Evolutionary conservation across 2,329 filamentous ascomycete species (phyloP).

Genomic region (Immersiporthe knoxdaviesiana): DNA sequence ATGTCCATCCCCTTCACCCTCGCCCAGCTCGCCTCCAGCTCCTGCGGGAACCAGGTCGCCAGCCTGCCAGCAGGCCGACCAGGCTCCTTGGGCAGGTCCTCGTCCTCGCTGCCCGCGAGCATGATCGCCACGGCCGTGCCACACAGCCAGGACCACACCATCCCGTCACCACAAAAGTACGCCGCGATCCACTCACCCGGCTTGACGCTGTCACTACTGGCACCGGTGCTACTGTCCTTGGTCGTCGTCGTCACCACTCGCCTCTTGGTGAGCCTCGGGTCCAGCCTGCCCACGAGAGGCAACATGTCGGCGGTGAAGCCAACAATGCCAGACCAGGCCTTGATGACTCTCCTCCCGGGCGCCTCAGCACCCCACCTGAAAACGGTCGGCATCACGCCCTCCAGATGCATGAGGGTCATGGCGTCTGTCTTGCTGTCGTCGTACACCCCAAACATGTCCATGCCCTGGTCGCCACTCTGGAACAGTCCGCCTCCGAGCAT

Average conservation of each 20-base stretch:
- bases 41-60: constrained; percentile 46
- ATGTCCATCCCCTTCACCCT: constrained; percentile 44
- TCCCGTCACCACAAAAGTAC: constrained; percentile 56
- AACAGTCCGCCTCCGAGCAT: constrained; percentile 59
- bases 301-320: constrained; percentile 49
- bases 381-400: constrained; percentile 47
- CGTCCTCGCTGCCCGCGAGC: constrained; percentile 45
- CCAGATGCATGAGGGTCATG: constrained; percentile 44
- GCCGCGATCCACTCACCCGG: constrained; percentile 55
- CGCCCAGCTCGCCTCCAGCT: constrained; percentile 40
- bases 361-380: constrained; percentile 41
- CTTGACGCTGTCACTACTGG: not conserved
- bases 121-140: constrained; percentile 52
- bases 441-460: constrained; percentile 51
- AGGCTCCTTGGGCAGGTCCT: constrained; percentile 35
- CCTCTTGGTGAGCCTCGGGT: constrained; percentile 38
- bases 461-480: constrained; percentile 45
- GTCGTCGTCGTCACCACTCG: not conserved
- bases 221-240: not conserved
- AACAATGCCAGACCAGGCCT: constrained; percentile 55
- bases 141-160: constrained; percentile 57
- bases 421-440: constrained; percentile 49
- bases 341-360: constrained; percentile 38
- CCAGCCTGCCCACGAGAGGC: constrained; percentile 54
- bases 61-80: constrained; percentile 44